A percentile compares a stretch with the other conserved stretches of the same genome.
Conservation (phyloP, 441 rosid species). For the Erodium moschatum region DNA sequence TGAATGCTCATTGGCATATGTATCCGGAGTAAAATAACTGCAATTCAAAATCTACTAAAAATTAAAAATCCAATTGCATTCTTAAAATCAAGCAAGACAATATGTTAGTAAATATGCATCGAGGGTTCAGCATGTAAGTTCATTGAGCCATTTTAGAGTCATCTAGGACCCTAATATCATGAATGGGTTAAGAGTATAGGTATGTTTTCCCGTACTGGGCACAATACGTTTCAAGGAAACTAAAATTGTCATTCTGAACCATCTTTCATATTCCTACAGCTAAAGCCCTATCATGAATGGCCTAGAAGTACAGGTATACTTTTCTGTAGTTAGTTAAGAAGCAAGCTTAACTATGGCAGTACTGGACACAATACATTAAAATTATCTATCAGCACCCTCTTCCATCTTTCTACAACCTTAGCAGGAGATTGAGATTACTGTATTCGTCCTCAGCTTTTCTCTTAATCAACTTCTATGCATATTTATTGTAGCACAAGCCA, state of each 20-base stretch:
- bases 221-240: no score
- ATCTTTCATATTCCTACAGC: not conserved
- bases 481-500: not conserved
- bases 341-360: not conserved
- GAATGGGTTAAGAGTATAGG: not conserved
- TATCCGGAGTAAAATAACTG: slow-evolving; percentile 96
- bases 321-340: not conserved
- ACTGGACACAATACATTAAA: not conserved
- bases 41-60: slow-evolving; percentile 27
- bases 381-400: not conserved
- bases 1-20: slow-evolving; percentile 95
- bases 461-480: not conserved
- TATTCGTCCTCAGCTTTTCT: not conserved
- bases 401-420: not conserved
- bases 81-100: slow-evolving; percentile 9
- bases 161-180: not conserved
- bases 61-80: slow-evolving; percentile 13
- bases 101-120: not conserved
- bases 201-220: not conserved
- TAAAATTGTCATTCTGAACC: no score
- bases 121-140: not conserved
- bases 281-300: not conserved
- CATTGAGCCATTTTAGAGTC: not conserved
- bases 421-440: not conserved
- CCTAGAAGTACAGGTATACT: not conserved